Base-by-base conservation (phyloP, 768 basidiomycete genomes). In the Rhizopogon vinicolor region DNA sequence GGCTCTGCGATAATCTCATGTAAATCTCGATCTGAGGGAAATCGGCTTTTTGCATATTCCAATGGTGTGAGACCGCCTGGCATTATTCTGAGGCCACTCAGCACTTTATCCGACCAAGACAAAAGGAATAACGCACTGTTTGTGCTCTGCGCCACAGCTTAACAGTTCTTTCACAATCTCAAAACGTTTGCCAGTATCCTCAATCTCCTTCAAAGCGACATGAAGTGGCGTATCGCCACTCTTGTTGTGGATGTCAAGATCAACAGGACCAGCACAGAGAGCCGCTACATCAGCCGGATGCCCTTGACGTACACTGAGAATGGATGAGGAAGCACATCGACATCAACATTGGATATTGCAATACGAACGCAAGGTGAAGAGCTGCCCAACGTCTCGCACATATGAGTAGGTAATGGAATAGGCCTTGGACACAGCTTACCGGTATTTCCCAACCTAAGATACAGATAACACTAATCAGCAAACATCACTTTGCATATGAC, bases 351-450 rank as follows among this genome's bases (percentile, higher is more conserved):
- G 37, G 41, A n/a, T 35, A 39, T 44, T 3, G 51, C 42, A n/a
- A 13, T 13, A 66, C 68, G 25, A 56, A 69, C 68, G 69, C 68
- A 41, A 68, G 61, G 54, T 69, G 68, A 28, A 69, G 69, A 43
- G 69, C 68, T 69, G 55, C 51, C 19, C 31, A 43, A 16, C 44
- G 16, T 37, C 7, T 8, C 7, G 8, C 25, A 14, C 40, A 44
- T 53, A 44, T n/a, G 41, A 55, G 53, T 28, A 43, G 12, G 19
- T 39, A 42, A 13, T 22, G 35, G 4, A 50, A 40, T 22, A 56
- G 28, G 18, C 54, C 55, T n/a, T 31, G 25, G 25, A 41, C n/a
- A 19, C 18, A 51, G 40, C 69, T 69, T 54, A 69, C 68, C 59
- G 42, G 68, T 69, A 58, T 69, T 69, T 50, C 68, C 65, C 25